Evolutionary conservation across 2,329 filamentous ascomycete genomes (phyloP), one percentile per base, ranked within the genome.

Genomic region (Microcyclospora tardicrescens): DNA sequence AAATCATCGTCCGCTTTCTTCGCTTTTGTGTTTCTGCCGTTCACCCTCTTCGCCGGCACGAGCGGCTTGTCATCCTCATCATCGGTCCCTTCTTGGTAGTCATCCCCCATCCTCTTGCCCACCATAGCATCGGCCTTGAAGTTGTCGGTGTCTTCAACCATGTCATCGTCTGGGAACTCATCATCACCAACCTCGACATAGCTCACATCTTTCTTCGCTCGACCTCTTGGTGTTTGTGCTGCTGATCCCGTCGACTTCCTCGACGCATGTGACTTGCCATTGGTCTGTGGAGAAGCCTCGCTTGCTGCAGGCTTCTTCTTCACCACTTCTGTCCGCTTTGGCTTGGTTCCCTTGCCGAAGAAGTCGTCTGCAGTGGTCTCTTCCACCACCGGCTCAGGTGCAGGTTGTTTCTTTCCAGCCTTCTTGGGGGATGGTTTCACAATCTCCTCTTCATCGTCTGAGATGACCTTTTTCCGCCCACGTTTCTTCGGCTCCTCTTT

Each of bases 401-500:
- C 45, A 5, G 43, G 39, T 6, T n/a, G 12, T 35, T 51, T 42
- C 42, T 73, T 71, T 69, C 60, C 53, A 44, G 64, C 54, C 59
- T 79, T 84, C 60, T 78, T 78, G 2, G 70, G 57, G 8, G 67
- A 63, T 12, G 49, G 37, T 35, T 50, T 47, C 34, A 46, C 44
- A 4, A 73, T 67, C 5, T 83, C 80, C 24, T 87, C 84, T 40
- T 87, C 83, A 33, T 84, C 89, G 45, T 93, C 85, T 44, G 86
- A 77, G 34, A 91, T 65, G 28, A 93, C 73, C 53, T 81, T 86
- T 41, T 81, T 50, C 59, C 67, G 61, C 59, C 66, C 59, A 29
- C 66, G 65, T 50, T 68, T 68, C 42, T 56, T 68, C 55, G 52
- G 38, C 39, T 67, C 65, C 55, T 54, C 43, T 24, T 51, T 46